A percentile compares a stretch with the other conserved stretches of the same genome.
Evolutionary conservation across 768 basidiomycete genomes (phyloP).

Genomic region (Kwoniella bestiolae): DNA sequence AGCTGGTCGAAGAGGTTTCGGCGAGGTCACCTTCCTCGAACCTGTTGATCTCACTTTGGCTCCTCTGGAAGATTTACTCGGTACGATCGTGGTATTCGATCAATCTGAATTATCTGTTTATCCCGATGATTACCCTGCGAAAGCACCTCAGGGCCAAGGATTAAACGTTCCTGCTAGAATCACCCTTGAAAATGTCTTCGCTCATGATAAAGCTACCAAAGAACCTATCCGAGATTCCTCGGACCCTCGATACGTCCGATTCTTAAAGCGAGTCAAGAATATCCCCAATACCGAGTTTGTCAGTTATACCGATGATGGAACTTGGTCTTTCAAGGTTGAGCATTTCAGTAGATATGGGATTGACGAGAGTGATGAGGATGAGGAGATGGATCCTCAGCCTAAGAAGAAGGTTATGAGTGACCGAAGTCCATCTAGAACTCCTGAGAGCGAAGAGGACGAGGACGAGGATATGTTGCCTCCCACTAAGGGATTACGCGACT

Average conservation of each 20-base stretch:
- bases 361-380: conserved; percentile 47
- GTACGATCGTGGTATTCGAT: conserved; percentile 84
- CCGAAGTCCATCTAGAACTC: conserved; percentile 12
- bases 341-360: conserved; percentile 68
- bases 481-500: conserved; percentile 33
- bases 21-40: conserved; percentile 79
- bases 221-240: conserved; percentile 83
- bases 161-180: conserved; percentile 86
- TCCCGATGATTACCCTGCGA: conserved; percentile 85
- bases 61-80: conserved; percentile 78
- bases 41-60: conserved; percentile 82
- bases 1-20: conserved; percentile 90
- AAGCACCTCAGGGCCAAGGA: conserved; percentile 80
- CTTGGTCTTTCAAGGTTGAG: conserved; percentile 91
- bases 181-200: conserved; percentile 78
- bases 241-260: conserved; percentile 73
- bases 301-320: conserved; percentile 75
- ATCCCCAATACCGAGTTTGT: conserved; percentile 88
- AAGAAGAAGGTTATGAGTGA: neutral
- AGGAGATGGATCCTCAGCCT: conserved; percentile 7
- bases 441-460: conserved; percentile 32
- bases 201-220: conserved; percentile 85
- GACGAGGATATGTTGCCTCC: conserved; percentile 36
- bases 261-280: conserved; percentile 74
- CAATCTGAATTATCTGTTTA: conserved; percentile 93